Conservation (phyloP, 495 filamentous ascomycete species). For the Friedmanniomyces endolithicus region DNA sequence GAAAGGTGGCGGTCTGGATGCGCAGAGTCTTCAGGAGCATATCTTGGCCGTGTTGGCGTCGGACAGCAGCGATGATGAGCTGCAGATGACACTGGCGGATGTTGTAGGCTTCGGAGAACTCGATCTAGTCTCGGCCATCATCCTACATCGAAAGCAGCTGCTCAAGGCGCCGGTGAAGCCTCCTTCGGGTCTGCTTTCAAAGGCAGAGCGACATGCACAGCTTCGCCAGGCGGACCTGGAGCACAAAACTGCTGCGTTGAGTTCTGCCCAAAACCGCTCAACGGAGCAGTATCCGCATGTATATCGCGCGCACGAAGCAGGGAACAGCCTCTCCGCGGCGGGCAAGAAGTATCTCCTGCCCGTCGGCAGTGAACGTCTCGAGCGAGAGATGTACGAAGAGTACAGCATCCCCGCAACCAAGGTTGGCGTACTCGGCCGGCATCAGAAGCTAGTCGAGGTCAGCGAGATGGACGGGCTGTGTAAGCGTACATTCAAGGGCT, state of each 20-base stretch:
- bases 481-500: conserved; percentile 81
- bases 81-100: conserved; percentile 83
- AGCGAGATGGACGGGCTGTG: conserved; percentile 80
- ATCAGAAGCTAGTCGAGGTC: conserved; percentile 65
- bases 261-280: conserved; percentile 47
- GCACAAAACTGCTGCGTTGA: conserved; percentile 66
- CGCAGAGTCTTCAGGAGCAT: conserved; percentile 53
- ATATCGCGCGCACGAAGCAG: conserved; percentile 66
- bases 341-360: conserved; percentile 59
- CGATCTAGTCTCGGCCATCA: conserved; percentile 75
- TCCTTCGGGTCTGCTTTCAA: conserved; percentile 42
- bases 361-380: conserved; percentile 22
- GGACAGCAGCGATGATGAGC: conserved; percentile 57
- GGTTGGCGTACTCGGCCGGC: conserved; percentile 57
- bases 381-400: conserved; percentile 63
- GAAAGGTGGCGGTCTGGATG: conserved; percentile 49
- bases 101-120: conserved; percentile 85
- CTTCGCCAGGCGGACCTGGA: conserved; percentile 61
- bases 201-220: conserved; percentile 61
- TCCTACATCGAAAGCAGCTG: conserved; percentile 58
- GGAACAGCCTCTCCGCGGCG: conserved; percentile 63
- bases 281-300: conserved; percentile 78
- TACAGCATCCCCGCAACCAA: conserved; percentile 70
- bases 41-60: conserved; percentile 55
- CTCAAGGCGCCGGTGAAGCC: conserved; percentile 33